These are phyloP conservation scores for Diutina siamensis DNA, from an alignment of 1,139 yeast genomes.

Conservation along the genomic window DNA sequence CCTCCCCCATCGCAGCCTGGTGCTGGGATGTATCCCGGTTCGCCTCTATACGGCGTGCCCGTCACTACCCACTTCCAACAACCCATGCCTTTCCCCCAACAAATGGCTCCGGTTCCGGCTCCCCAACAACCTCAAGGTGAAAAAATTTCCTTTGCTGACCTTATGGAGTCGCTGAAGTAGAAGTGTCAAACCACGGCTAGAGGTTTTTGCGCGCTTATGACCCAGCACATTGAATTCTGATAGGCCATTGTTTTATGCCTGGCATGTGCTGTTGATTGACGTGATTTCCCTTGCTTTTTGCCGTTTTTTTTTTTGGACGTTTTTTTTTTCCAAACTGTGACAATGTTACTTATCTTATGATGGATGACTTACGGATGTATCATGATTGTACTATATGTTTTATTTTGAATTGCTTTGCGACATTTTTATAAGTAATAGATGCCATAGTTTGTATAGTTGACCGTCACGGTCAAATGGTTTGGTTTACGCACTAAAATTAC, in stretches of 20 bases:
- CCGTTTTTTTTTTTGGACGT: neutral
- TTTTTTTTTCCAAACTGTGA: too few species aligned
- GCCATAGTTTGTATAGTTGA: too few species aligned
- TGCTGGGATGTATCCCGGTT: neutral
- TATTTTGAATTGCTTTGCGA: neutral
- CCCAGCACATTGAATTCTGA: too few species aligned
- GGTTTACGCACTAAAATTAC: too few species aligned
- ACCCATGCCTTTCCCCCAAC: neutral
- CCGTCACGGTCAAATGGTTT: too few species aligned
- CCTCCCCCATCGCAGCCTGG: constrained; percentile 7
- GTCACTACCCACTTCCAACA: constrained; percentile 3
- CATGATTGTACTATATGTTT: neutral
- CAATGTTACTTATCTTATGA: too few species aligned
- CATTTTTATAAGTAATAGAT: neutral
- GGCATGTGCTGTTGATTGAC: neutral
- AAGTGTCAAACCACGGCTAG: neutral
- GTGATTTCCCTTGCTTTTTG: neutral
- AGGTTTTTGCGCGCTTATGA: neutral
- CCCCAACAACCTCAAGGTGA: constrained; percentile 16
- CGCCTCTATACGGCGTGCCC: neutral
- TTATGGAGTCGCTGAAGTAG: constrained; percentile 23
- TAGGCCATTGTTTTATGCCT: neutral
- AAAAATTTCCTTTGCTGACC: constrained; percentile 30
- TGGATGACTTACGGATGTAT: too few species aligned
- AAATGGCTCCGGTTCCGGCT: neutral